Conservation (phyloP, 2,329 filamentous ascomycete species). For the Microsporum canis region DNA sequence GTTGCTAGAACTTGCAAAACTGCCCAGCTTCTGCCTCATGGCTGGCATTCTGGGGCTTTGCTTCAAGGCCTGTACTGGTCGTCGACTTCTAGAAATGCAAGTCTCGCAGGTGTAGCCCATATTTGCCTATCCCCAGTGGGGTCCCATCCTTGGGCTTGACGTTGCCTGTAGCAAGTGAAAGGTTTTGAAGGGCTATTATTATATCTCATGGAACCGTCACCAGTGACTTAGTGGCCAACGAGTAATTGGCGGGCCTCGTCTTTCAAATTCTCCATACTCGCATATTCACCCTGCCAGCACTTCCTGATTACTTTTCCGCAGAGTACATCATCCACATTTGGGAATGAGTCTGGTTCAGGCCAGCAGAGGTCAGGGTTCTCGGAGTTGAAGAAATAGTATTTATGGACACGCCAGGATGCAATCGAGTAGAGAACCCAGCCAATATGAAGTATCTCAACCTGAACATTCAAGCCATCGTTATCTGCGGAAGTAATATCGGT, state of each 20-base stretch:
- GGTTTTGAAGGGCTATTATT: no score
- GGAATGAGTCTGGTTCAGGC: slow-evolving; percentile 10
- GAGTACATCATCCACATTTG: slow-evolving; percentile 6
- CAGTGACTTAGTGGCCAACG: neutral
- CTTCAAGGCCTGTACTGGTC: no score
- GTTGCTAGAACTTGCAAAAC: no score
- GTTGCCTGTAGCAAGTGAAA: no score
- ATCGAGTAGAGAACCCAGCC: slow-evolving; percentile 11
- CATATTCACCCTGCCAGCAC: slow-evolving; percentile 11
- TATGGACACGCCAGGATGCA: slow-evolving; percentile 7
- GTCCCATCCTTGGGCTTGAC: no score
- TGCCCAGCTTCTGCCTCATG: no score
- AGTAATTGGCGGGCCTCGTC: slow-evolving; percentile 8
- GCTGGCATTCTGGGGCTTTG: no score
- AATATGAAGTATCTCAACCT: slow-evolving; percentile 13
- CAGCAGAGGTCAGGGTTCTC: neutral
- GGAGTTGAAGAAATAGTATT: slow-evolving; percentile 10
- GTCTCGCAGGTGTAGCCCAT: no score
- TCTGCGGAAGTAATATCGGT: slow-evolving; percentile 7
- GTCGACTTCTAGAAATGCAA: no score
- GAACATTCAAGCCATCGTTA: slow-evolving; percentile 8
- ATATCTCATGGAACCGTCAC: no score
- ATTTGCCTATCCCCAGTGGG: no score
- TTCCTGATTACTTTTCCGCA: slow-evolving; percentile 11
- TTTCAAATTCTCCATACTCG: slow-evolving; percentile 10